Evolutionary conservation across 2,329 filamentous ascomycete genomes (phyloP).

Genomic region (Botrytis hyacinthi): DNA sequence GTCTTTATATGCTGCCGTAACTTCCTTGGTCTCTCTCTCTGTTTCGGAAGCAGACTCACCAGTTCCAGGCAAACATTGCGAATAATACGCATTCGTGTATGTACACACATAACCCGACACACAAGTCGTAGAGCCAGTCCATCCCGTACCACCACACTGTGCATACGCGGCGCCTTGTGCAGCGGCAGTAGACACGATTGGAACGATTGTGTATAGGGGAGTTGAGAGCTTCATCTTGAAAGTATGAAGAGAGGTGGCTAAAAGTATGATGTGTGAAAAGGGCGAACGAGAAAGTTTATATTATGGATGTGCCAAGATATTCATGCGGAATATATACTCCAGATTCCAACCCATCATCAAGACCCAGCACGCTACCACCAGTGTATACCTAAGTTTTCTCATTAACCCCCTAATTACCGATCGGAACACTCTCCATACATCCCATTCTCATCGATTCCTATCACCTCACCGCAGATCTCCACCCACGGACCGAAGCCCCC

Average conservation of each 20-base stretch:
- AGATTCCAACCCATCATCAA: neutral
- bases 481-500: neutral
- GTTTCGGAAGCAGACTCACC: neutral
- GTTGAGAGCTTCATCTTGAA: slow-evolving; percentile 16
- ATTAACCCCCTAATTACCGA: neutral
- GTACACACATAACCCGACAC: slow-evolving; percentile 37
- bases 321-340: neutral
- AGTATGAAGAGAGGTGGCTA: neutral
- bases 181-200: neutral
- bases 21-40: neutral
- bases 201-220: neutral
- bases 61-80: slow-evolving; percentile 35
- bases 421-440: neutral
- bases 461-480: neutral
- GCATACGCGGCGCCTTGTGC: slow-evolving; percentile 21
- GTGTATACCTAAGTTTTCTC: neutral
- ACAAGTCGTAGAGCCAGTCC: slow-evolving; percentile 36
- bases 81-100: slow-evolving; percentile 36
- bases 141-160: slow-evolving; percentile 36
- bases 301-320: neutral
- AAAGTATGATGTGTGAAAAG: neutral
- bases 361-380: neutral
- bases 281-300: neutral
- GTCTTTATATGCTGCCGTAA: neutral
- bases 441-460: neutral